Conservation (phyloP, 192 early-diverging fungal genomes). For the Coemansia sp. region DNA sequence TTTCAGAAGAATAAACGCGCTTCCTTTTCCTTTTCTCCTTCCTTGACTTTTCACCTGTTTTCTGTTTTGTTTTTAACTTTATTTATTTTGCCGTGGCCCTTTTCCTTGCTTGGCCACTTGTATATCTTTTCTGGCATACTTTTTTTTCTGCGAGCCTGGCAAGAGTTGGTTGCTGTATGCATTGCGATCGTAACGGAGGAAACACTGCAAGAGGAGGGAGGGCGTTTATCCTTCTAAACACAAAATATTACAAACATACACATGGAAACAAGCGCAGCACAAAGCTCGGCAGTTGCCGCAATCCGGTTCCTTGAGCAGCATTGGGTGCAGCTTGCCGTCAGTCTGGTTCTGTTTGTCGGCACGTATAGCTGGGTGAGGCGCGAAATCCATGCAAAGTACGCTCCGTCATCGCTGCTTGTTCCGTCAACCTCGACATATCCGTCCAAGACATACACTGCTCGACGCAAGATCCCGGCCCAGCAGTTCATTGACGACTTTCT, state of each 20-base stretch:
- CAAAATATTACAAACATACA: neutral
- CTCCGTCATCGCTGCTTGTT: constrained; percentile 44
- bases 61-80: neutral
- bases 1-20: neutral
- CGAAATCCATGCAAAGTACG: constrained; percentile 22
- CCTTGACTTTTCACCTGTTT: neutral
- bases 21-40: neutral
- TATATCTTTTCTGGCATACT: neutral
- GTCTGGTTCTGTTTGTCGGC: constrained; percentile 24
- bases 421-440: constrained; percentile 56
- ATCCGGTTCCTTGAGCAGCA: constrained; percentile 17
- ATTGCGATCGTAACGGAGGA: no score
- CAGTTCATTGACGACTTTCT: constrained; percentile 51
- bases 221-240: no score
- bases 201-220: no score
- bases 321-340: constrained; percentile 24
- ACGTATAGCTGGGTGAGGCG: constrained; percentile 33
- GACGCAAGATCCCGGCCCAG: constrained; percentile 36
- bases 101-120: neutral
- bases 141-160: neutral
- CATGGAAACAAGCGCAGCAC: neutral
- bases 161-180: neutral
- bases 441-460: constrained; percentile 40
- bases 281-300: constrained; percentile 6
- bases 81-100: no score